A percentile compares a stretch with the other conserved stretches of the same genome.
Conservation (phyloP, 108 stramenopile genomes). For the Nitzschia sp. region DNA sequence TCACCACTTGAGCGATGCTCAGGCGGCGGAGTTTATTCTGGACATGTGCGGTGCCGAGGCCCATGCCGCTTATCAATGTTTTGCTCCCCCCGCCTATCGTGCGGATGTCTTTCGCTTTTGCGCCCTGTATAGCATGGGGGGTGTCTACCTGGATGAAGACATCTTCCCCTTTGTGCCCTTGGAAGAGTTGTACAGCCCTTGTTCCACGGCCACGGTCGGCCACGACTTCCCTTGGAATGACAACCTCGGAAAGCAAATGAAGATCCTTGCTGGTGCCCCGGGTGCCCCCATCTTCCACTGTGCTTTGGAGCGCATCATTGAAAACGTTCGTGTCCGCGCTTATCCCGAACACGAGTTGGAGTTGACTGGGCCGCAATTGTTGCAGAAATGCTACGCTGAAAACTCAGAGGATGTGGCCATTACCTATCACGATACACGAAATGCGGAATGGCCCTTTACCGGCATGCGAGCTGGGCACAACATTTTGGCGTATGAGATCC, state of each 20-base stretch:
- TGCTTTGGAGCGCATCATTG: slow-evolving; percentile 6
- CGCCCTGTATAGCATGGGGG: slow-evolving; percentile 12
- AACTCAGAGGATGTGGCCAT: slow-evolving; percentile 11
- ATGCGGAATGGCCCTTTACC: slow-evolving; percentile 16
- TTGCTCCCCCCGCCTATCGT: slow-evolving; percentile 20
- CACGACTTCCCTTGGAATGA: slow-evolving; percentile 18
- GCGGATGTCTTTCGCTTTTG: slow-evolving; percentile 23
- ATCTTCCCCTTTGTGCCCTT: slow-evolving; percentile 22
- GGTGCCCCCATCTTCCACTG: slow-evolving; percentile 27
- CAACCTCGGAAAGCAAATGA: slow-evolving; percentile 21
- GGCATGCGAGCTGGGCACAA: slow-evolving; percentile 16
- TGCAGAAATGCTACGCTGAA: slow-evolving; percentile 14
- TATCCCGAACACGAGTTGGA: background rate
- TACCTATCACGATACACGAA: slow-evolving; percentile 21
- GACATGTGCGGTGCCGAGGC: background rate
- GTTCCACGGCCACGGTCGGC: slow-evolving; percentile 18
- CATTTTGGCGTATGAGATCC: slow-evolving; percentile 20
- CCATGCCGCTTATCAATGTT: background rate
- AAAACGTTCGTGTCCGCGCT: background rate
- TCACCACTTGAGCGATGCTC: background rate
- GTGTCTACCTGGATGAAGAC: slow-evolving; percentile 22
- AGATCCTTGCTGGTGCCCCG: slow-evolving; percentile 14
- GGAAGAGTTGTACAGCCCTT: slow-evolving; percentile 13
- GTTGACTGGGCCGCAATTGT: slow-evolving; percentile 13
- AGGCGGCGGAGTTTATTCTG: slow-evolving; percentile 1